Evolutionary conservation across 2,329 filamentous ascomycete genomes (phyloP).

Genomic region (Fusarium sarcochroum): DNA sequence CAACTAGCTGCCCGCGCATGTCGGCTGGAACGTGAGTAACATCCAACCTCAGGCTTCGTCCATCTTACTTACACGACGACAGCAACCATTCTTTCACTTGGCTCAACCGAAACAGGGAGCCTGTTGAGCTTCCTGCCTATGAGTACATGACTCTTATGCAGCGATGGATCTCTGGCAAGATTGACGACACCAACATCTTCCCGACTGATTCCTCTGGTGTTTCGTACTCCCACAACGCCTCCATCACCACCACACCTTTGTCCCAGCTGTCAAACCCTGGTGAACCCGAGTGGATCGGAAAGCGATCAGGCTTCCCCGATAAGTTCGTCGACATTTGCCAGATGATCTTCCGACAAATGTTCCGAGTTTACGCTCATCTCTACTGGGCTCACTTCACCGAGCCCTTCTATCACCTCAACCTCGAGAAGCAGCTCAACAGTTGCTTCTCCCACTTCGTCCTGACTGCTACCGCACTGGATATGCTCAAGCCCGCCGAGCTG

Average conservation of each 20-base stretch:
- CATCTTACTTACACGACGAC: slow-evolving; percentile 23
- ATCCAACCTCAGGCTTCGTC: neutral
- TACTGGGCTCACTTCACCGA: slow-evolving; percentile 96
- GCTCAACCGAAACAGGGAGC: slow-evolving; percentile 89
- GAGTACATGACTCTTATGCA: slow-evolving; percentile 97
- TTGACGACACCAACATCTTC: slow-evolving; percentile 90
- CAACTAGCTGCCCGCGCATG: slow-evolving; percentile 89
- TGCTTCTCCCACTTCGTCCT: slow-evolving; percentile 89
- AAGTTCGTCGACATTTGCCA: slow-evolving; percentile 93
- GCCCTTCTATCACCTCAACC: slow-evolving; percentile 85
- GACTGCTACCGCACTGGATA: slow-evolving; percentile 83
- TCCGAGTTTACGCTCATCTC: slow-evolving; percentile 96
- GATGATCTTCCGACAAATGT: slow-evolving; percentile 97
- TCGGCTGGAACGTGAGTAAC: slow-evolving; percentile 88
- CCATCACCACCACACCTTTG: slow-evolving; percentile 70
- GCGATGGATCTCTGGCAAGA: slow-evolving; percentile 97
- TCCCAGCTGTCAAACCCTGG: slow-evolving; percentile 73
- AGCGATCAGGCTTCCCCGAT: slow-evolving; percentile 91
- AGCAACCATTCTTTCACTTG: slow-evolving; percentile 97
- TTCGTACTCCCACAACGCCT: slow-evolving; percentile 74
- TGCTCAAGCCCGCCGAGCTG: slow-evolving; percentile 89
- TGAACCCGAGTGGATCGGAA: slow-evolving; percentile 86
- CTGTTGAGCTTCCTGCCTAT: slow-evolving; percentile 90
- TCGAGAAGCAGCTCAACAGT: slow-evolving; percentile 86
- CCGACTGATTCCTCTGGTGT: slow-evolving; percentile 84